Evolutionary conservation across 495 filamentous ascomycete species (phyloP).

Genomic region (Penicillium antarcticum): DNA sequence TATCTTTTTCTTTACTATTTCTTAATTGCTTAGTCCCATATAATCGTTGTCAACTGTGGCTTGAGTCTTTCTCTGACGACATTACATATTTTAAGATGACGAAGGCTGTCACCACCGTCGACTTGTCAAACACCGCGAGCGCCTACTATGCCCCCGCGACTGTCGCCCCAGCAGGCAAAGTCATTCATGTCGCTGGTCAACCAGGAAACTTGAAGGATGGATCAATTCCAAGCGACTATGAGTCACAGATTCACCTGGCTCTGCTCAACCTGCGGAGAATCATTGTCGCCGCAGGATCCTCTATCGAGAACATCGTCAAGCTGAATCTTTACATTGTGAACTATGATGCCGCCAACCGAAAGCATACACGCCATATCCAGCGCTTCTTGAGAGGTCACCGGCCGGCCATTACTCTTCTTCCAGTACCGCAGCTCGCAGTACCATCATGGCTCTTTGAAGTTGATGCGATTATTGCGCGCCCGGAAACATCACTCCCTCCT

Average conservation of each 20-base stretch:
- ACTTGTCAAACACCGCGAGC: conserved; percentile 1
- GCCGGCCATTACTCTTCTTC: conserved; percentile 29
- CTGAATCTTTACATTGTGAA: conserved; percentile 34
- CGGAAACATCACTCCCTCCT: neutral
- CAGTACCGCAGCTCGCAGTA: conserved; percentile 26
- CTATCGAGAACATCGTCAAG: conserved; percentile 25
- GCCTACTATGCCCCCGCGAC: conserved; percentile 2
- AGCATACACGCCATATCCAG: conserved; percentile 22
- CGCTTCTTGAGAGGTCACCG: conserved; percentile 27
- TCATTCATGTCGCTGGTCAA: conserved; percentile 25
- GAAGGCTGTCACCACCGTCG: neutral
- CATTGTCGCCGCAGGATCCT: conserved; percentile 12
- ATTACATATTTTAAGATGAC: neutral
- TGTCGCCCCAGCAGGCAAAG: neutral
- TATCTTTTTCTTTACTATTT: too few species aligned
- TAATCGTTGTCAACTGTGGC: too few species aligned
- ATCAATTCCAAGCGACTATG: conserved; percentile 19
- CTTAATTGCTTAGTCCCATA: too few species aligned
- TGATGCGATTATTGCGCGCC: conserved; percentile 29
- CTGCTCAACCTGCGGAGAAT: conserved; percentile 25
- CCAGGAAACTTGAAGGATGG: conserved; percentile 18
- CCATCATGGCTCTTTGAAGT: conserved; percentile 34
- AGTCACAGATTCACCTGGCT: conserved; percentile 28
- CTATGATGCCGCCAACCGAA: conserved; percentile 20
- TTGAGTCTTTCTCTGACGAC: too few species aligned